Conservation (phyloP, 768 basidiomycete species). For the Coprinellus micaceus region DNA sequence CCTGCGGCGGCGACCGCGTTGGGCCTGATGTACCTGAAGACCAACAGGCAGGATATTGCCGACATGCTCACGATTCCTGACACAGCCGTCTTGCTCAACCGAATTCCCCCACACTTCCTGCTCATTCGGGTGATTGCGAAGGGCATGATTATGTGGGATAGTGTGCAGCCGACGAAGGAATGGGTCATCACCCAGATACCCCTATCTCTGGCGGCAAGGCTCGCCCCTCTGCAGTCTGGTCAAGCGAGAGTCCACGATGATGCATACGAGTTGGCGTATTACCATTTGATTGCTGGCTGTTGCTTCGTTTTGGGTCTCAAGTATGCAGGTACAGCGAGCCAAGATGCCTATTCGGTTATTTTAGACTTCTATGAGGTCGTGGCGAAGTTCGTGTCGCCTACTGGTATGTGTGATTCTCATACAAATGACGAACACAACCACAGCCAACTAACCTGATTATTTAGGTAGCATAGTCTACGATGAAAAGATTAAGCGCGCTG, state of each 20-base stretch:
- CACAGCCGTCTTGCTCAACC: constrained; percentile 73
- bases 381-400: constrained; percentile 63
- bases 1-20: constrained; percentile 88
- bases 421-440: no score
- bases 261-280: constrained; percentile 83
- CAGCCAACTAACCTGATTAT: no score
- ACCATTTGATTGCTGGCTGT: constrained; percentile 85
- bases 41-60: constrained; percentile 79
- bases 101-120: constrained; percentile 84
- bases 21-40: constrained; percentile 89
- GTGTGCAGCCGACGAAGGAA: constrained; percentile 62
- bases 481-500: constrained; percentile 81
- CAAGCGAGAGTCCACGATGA: constrained; percentile 54
- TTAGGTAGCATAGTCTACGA: constrained; percentile 74
- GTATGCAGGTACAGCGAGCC: constrained; percentile 89
- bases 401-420: constrained; percentile 42
- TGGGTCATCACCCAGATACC: constrained; percentile 79
- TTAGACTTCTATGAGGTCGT: constrained; percentile 81
- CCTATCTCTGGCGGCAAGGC: constrained; percentile 52
- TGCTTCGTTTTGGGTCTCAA: constrained; percentile 92
- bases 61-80: constrained; percentile 82
- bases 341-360: constrained; percentile 82
- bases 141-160: constrained; percentile 83
- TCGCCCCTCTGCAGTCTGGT: constrained; percentile 46
- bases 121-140: constrained; percentile 76